phyloP scores from a whole-genome alignment of 2,329 filamentous ascomycete species.

The Apiospora arundinis region DNA sequence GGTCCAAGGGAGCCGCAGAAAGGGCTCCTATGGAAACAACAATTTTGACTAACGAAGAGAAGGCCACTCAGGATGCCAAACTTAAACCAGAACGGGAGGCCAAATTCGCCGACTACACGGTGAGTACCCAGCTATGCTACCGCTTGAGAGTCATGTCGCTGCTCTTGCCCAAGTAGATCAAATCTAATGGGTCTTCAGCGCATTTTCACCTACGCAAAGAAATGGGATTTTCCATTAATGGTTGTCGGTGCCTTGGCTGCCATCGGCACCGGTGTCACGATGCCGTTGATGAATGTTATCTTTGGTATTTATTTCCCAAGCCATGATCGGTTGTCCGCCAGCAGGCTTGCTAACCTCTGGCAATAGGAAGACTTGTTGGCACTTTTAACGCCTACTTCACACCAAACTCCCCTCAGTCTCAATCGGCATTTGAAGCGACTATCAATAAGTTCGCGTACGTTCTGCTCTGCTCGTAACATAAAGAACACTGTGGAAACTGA shows the following conservation, averaged over 20 bases:
- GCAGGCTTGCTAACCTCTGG: conserved; percentile 25
- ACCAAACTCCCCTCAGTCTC: conserved; percentile 40
- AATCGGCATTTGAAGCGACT: conserved; percentile 46
- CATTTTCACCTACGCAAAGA: conserved; percentile 60
- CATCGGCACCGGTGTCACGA: conserved; percentile 55
- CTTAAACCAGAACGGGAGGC: conserved; percentile 53
- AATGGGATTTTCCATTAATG: conserved; percentile 57
- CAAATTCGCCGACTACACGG: conserved; percentile 51
- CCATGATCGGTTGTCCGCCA: not conserved
- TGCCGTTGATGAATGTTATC: conserved; percentile 66
- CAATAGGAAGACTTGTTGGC: conserved; percentile 50
- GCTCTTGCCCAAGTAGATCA: not conserved
- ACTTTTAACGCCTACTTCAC: conserved; percentile 54
- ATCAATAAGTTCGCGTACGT: conserved; percentile 55
- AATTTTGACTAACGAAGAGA: conserved; percentile 33
- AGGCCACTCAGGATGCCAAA: conserved; percentile 42
- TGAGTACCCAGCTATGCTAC: conserved; percentile 27
- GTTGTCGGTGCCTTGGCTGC: conserved; percentile 54
- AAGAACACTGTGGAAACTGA: conserved; percentile 23
- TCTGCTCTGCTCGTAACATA: not conserved
- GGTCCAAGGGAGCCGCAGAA: not conserved
- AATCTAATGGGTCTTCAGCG: conserved; percentile 43
- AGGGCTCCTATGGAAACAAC: not conserved
- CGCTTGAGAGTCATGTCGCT: not conserved
- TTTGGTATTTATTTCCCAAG: conserved; percentile 50